These are phyloP conservation scores for Boletus subcaerulescens DNA, from an alignment of 768 basidiomycete species.

Conservation along the genomic window DNA sequence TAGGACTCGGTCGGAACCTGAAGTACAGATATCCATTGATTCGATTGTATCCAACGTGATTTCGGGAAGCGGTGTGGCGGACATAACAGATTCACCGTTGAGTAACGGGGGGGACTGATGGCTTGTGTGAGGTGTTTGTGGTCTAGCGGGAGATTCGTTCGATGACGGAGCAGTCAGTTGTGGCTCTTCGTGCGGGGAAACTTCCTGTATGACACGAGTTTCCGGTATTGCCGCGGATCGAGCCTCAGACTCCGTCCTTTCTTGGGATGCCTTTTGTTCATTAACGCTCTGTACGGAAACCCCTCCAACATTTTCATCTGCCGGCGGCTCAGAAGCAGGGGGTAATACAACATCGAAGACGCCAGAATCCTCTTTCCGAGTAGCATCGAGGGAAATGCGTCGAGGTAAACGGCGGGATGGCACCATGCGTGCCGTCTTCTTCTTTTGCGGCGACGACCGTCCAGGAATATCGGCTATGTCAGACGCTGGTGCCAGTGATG, in stretches of 20 bases:
- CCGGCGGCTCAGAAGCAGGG: neutral
- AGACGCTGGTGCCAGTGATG: neutral
- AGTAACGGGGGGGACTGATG: neutral
- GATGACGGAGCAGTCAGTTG: neutral
- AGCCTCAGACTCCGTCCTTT: neutral
- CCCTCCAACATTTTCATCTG: neutral
- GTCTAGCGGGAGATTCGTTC: neutral
- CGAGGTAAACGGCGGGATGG: conserved; percentile 24
- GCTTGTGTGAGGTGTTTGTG: neutral
- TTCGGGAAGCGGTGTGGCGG: neutral
- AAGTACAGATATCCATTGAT: neutral
- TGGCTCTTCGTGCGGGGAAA: neutral
- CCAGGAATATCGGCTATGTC: neutral
- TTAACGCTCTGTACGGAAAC: neutral
- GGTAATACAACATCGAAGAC: neutral
- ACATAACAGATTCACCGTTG: neutral
- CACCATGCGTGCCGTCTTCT: conserved; percentile 27
- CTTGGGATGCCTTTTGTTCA: neutral
- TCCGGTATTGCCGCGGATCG: neutral
- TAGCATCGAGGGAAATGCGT: conserved; percentile 2
- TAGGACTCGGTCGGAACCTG: neutral
- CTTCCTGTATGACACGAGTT: neutral
- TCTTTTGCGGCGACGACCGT: conserved; percentile 5
- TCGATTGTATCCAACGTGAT: neutral
- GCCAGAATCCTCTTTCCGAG: neutral